These are phyloP conservation scores for Fusarium cicatricum DNA, from an alignment of 2,329 filamentous ascomycete genomes.

Conservation along the genomic window DNA sequence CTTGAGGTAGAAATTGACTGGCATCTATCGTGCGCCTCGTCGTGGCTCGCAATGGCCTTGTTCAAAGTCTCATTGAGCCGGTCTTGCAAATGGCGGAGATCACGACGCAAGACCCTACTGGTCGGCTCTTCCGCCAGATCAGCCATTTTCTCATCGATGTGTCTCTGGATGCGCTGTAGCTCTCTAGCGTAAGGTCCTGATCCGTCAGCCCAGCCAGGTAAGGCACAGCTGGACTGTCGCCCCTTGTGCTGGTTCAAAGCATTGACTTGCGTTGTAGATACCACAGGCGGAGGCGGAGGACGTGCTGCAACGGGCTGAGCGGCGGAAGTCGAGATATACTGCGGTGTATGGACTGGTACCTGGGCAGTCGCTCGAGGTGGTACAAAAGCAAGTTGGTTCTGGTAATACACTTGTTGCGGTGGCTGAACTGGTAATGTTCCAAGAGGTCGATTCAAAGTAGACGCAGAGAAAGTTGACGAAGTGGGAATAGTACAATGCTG, in stretches of 20 bases:
- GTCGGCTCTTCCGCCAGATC: slow-evolving; percentile 37
- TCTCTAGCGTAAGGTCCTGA: slow-evolving; percentile 30
- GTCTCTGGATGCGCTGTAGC: slow-evolving; percentile 40
- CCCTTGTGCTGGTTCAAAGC: not conserved
- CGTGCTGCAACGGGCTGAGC: slow-evolving; percentile 4
- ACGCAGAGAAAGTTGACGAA: slow-evolving; percentile 21
- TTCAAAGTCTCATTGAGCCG: slow-evolving; percentile 44
- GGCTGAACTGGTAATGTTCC: slow-evolving; percentile 16
- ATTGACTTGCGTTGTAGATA: not conserved
- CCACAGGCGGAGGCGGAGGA: not conserved
- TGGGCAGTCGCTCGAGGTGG: slow-evolving; percentile 10
- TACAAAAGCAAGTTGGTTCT: slow-evolving; percentile 30
- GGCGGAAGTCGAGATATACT: slow-evolving; percentile 9
- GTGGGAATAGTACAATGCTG: slow-evolving; percentile 25
- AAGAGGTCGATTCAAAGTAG: slow-evolving; percentile 23
- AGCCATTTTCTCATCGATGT: slow-evolving; percentile 40
- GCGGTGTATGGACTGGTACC: slow-evolving; percentile 16
- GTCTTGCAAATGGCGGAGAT: slow-evolving; percentile 41
- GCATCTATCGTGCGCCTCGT: not conserved
- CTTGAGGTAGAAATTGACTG: not conserved
- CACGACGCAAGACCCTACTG: slow-evolving; percentile 33
- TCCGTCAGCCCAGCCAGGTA: not conserved
- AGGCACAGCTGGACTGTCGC: not conserved
- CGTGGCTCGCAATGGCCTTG: slow-evolving; percentile 28
- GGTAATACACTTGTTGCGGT: slow-evolving; percentile 37